Conservation (phyloP, 169 alveolate genomes). For the Cryptosporidium muris region DNA sequence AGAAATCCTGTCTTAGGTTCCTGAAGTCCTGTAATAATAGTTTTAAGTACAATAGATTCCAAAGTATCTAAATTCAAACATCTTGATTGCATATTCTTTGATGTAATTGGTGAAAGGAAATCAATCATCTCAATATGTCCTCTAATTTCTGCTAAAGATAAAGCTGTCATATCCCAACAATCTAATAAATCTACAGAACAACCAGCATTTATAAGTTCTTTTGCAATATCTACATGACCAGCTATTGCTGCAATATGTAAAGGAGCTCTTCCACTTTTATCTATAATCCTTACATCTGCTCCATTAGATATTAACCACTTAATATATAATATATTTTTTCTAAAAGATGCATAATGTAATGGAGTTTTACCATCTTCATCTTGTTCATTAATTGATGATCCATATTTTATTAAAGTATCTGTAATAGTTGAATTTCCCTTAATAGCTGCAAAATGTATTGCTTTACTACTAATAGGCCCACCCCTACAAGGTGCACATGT, state of each 20-base stretch:
- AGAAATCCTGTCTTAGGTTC: slow-evolving; percentile 84
- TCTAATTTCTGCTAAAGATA: slow-evolving; percentile 78
- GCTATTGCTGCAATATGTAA: slow-evolving; percentile 87
- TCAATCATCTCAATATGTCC: slow-evolving; percentile 73
- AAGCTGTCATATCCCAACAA: slow-evolving; percentile 83
- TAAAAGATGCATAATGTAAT: slow-evolving; percentile 82
- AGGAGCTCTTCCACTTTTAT: slow-evolving; percentile 87
- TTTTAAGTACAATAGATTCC: slow-evolving; percentile 79
- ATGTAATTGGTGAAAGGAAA: slow-evolving; percentile 71
- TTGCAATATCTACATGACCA: slow-evolving; percentile 83
- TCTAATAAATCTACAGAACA: slow-evolving; percentile 79
- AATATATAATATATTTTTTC: slow-evolving; percentile 80
- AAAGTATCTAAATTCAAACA: slow-evolving; percentile 53
- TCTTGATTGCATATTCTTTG: background rate
- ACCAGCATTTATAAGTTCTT: slow-evolving; percentile 79
- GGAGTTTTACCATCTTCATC: slow-evolving; percentile 85
- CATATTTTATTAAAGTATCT: slow-evolving; percentile 75
- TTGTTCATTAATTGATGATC: slow-evolving; percentile 79
- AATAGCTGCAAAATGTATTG: slow-evolving; percentile 87
- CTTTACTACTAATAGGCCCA: slow-evolving; percentile 79
- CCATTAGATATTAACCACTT: slow-evolving; percentile 78
- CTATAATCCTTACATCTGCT: slow-evolving; percentile 81
- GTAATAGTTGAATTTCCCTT: slow-evolving; percentile 83
- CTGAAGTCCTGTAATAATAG: slow-evolving; percentile 82
- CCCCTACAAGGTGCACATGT: slow-evolving; percentile 86